A percentile compares a stretch with the other conserved stretches of the same genome.
These are phyloP conservation scores for Ophiostoma himal-ulmi DNA, from an alignment of 2,329 filamentous ascomycete genomes.

Conservation along the genomic window DNA sequence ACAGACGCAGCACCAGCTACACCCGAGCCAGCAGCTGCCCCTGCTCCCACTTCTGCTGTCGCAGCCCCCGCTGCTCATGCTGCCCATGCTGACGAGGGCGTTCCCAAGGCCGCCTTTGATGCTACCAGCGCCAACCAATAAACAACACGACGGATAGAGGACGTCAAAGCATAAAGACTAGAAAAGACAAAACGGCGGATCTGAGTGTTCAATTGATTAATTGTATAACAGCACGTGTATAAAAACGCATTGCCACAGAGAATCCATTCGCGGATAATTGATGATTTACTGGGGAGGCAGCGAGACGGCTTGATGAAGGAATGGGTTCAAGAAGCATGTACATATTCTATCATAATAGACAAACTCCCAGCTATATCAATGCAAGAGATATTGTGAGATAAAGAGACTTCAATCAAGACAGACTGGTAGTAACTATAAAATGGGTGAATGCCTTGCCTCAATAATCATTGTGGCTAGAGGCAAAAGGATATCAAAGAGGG, in stretches of 20 bases:
- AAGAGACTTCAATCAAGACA: background rate
- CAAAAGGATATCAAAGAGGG: background rate
- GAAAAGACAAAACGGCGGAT: background rate
- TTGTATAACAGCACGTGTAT: constrained; percentile 12
- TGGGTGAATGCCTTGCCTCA: background rate
- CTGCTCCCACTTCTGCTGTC: background rate
- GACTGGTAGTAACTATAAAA: background rate
- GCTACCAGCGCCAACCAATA: constrained; percentile 14
- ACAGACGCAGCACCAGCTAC: background rate
- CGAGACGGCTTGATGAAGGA: background rate
- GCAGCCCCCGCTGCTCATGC: background rate
- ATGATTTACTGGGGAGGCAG: background rate
- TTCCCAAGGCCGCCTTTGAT: constrained; percentile 14
- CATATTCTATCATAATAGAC: constrained; percentile 6
- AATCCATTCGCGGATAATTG: background rate
- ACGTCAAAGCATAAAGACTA: background rate
- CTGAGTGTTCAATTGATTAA: background rate
- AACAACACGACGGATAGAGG: background rate
- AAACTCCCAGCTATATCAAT: background rate
- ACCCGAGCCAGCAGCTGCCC: background rate
- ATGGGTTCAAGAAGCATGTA: background rate
- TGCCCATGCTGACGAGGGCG: background rate
- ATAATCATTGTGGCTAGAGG: background rate
- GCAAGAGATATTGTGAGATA: background rate
- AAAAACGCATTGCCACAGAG: background rate